phyloP scores from a whole-genome alignment of 495 filamentous ascomycete genomes.

The Amorphotheca resinae region DNA sequence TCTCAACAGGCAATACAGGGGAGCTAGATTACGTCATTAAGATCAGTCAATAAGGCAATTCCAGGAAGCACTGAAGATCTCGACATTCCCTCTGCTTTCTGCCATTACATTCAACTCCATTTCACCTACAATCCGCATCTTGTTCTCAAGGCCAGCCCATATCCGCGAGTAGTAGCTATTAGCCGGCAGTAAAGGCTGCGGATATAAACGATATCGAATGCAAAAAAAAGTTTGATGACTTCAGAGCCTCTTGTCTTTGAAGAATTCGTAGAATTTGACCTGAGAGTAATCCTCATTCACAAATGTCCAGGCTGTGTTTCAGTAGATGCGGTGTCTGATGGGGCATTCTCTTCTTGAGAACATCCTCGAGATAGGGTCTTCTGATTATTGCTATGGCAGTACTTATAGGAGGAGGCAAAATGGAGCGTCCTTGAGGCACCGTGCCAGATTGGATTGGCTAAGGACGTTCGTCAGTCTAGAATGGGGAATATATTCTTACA shows the following conservation, averaged over 20 bases:
- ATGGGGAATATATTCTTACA: neutral
- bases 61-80: constrained; percentile 22
- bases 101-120: constrained; percentile 23
- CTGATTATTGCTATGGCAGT: too few species aligned
- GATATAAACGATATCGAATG: constrained; percentile 18
- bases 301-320: constrained; percentile 29
- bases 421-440: too few species aligned
- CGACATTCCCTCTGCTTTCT: constrained; percentile 18
- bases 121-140: constrained; percentile 18
- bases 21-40: too few species aligned
- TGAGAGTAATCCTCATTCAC: constrained; percentile 26
- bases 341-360: too few species aligned
- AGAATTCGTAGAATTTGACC: constrained; percentile 21
- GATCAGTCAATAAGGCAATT: too few species aligned
- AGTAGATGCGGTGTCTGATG: too few species aligned
- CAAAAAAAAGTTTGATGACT: constrained; percentile 11
- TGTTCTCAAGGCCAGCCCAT: constrained; percentile 15
- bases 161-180: constrained; percentile 18
- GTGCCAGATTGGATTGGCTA: too few species aligned
- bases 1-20: too few species aligned
- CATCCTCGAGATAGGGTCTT: too few species aligned
- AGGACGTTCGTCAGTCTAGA: too few species aligned
- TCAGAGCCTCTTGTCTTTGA: constrained; percentile 24
- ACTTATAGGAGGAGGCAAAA: too few species aligned
- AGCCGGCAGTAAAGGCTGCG: constrained; percentile 15